A percentile compares a stretch with the other conserved stretches of the same genome.
Conservation (phyloP, 495 filamentous ascomycete species). For the Bombardia bombarda region DNA sequence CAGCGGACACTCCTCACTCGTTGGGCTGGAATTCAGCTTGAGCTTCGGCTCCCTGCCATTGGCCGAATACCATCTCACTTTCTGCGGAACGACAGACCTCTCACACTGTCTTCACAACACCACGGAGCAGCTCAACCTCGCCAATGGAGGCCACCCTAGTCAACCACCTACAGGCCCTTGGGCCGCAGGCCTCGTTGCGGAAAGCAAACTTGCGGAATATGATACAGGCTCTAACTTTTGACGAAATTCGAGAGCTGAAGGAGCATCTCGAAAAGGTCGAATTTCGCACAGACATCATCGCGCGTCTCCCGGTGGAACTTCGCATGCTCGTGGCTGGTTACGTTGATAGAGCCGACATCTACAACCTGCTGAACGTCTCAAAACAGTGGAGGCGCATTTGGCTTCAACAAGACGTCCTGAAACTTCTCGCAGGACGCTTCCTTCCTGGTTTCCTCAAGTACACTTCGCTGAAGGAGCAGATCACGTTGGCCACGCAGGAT, state of each 20-base stretch:
- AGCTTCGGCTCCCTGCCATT: no score
- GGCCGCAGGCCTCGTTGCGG: conserved; percentile 1
- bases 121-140: neutral
- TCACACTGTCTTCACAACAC: neutral
- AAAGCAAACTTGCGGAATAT: conserved; percentile 3
- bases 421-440: conserved; percentile 6
- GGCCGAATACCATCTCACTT: no score
- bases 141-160: neutral
- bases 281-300: conserved; percentile 19
- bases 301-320: conserved; percentile 26
- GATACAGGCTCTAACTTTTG: conserved; percentile 6
- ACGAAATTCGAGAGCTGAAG: conserved; percentile 20
- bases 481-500: neutral
- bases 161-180: conserved; percentile 1
- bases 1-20: no score
- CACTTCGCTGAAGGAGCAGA: neutral
- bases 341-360: conserved; percentile 15
- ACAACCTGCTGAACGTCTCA: conserved; percentile 20
- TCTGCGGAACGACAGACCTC: no score
- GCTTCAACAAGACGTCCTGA: conserved; percentile 13
- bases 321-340: conserved; percentile 16
- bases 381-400: conserved; percentile 24
- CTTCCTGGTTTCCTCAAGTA: conserved; percentile 14
- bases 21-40: no score
- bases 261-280: conserved; percentile 11